Base-by-base conservation (phyloP, 805 yeast genomes). In the Trichomonascus vanleenenianus region DNA sequence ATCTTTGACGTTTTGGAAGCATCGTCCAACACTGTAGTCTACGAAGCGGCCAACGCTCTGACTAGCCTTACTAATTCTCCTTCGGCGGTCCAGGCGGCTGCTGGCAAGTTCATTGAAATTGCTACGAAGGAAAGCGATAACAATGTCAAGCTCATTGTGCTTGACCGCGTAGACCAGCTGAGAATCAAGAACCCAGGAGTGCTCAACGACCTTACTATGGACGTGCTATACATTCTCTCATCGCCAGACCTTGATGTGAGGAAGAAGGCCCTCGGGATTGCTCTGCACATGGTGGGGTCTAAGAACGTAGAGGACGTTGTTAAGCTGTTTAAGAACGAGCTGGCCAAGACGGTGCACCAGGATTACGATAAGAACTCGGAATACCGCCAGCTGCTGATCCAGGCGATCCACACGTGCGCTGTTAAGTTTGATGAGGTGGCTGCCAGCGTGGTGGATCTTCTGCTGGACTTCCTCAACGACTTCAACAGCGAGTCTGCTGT, bases 291-390 rank as follows among this genome's bases (percentile, higher is more conserved):
- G 59, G 81, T 88, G 40, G 74, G 94, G 35, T 77, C 83, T 56
- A 85, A 95, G 70, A 91, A 91, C 56, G 96, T 88, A 44, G 96
- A 88, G 59, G 96, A 87, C 59, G 95, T 91, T 32, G 84, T 93
- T 53, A 86, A 88, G 60, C 75, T 91, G 54, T 78, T 93, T 66
- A 91, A 86, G 70, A 93, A 87, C 61, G 99, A 93, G 68, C 75
- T 93, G 47, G 82, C 83, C 57, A 78, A 76, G 52, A 79, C 95
- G 3, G 72, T 86, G 14, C 70, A 73, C 42, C 65, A 66, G 43
- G 80, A 79, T 59, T 88, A 85, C 54, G 97, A 91, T 55, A 83
- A 84, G 61, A 74, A 83, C 49, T 67, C 81, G 43, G 95, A 88
- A 58, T 93, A 93, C 62, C 81, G 97, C 64, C 95, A 86, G 64